These are phyloP conservation scores for Pestalotiopsis sp. DNA, from an alignment of 2,329 filamentous ascomycete species.

Conservation along the genomic window DNA sequence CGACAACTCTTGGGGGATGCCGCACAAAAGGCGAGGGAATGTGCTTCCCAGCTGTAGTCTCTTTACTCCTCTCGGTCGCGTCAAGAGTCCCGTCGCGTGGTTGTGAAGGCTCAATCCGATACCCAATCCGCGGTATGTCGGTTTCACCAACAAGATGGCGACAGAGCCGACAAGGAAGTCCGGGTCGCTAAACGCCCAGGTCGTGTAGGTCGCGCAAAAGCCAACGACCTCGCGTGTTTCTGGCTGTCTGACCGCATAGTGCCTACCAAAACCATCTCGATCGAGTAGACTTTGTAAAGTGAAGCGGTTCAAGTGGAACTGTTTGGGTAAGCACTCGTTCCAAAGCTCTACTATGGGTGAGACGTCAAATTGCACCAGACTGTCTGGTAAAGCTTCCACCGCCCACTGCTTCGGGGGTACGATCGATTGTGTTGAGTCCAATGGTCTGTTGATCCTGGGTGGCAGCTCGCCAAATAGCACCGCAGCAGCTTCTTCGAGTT, in stretches of 20 bases:
- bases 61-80: slow-evolving; percentile 51
- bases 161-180: slow-evolving; percentile 58
- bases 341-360: slow-evolving; percentile 47
- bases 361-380: slow-evolving; percentile 36
- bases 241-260: slow-evolving; percentile 57
- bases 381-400: slow-evolving; percentile 40
- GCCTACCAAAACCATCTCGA: slow-evolving; percentile 57
- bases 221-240: slow-evolving; percentile 47
- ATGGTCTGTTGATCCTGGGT: slow-evolving; percentile 4
- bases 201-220: slow-evolving; percentile 63
- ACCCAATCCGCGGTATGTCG: slow-evolving; percentile 47
- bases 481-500: slow-evolving; percentile 52
- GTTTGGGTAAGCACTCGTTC: slow-evolving; percentile 44
- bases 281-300: slow-evolving; percentile 49
- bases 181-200: slow-evolving; percentile 53
- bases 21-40: slow-evolving; percentile 60
- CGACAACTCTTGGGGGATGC: slow-evolving; percentile 44
- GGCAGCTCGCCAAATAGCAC: slow-evolving; percentile 49
- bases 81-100: slow-evolving; percentile 51
- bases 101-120: slow-evolving; percentile 56
- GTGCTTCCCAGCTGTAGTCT: slow-evolving; percentile 59
- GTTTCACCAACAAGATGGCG: slow-evolving; percentile 54
- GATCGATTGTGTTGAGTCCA: slow-evolving; percentile 23
- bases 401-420: slow-evolving; percentile 40
- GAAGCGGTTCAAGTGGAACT: slow-evolving; percentile 46